Percentiles rank a stretch among this genome's conserved stretches.
Conservation (phyloP, 2,329 filamentous ascomycete species). For the Colletotrichum musicola region DNA sequence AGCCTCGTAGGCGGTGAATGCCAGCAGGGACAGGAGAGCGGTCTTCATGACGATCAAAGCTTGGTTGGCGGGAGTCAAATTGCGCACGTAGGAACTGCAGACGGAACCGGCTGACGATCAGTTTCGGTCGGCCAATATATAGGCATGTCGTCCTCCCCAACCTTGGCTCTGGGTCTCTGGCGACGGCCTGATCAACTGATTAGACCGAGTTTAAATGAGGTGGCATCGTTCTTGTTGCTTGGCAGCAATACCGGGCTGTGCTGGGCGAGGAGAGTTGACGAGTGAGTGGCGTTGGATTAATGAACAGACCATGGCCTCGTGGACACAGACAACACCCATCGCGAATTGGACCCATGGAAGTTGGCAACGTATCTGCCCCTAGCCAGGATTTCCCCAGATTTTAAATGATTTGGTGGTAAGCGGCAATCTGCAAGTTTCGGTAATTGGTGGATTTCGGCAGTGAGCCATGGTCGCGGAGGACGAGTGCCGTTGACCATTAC, state of each 20-base stretch:
- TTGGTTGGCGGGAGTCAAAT: background rate
- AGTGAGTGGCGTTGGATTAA: conserved; percentile 18
- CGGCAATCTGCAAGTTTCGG: conserved; percentile 19
- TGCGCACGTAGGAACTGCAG: background rate
- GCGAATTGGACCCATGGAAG: background rate
- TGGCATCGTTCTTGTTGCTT: background rate
- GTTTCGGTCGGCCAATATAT: conserved; percentile 16
- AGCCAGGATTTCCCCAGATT: conserved; percentile 1
- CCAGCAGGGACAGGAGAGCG: conserved; percentile 47
- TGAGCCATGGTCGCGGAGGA: conserved; percentile 23
- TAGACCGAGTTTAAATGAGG: background rate
- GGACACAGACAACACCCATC: conserved; percentile 12
- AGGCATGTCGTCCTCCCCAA: background rate
- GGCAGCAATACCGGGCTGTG: background rate
- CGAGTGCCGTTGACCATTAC: conserved; percentile 1
- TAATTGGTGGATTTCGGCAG: conserved; percentile 37
- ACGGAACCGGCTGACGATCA: background rate
- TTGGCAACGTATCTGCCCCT: conserved; percentile 6
- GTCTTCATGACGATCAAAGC: conserved; percentile 51
- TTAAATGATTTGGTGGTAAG: conserved; percentile 13
- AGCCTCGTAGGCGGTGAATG: conserved; percentile 52
- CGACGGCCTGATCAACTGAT: background rate
- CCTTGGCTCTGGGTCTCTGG: background rate
- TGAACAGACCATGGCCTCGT: conserved; percentile 21
- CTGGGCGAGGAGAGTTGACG: background rate